Conservation (phyloP, 495 filamentous ascomycete species). For the Lineolata rhizophorae region DNA sequence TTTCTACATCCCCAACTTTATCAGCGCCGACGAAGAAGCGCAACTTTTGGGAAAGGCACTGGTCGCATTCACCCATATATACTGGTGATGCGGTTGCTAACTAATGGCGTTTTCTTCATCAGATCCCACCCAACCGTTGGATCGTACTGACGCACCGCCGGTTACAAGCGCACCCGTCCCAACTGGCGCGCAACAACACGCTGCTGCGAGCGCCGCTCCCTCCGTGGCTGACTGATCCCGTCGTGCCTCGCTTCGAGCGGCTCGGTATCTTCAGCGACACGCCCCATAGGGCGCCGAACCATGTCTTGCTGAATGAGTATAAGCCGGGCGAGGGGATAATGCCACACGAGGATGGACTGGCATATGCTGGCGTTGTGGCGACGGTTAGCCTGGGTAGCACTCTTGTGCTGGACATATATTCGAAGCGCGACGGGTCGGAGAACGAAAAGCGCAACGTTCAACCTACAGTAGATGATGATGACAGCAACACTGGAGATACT, state of each 20-base stretch:
- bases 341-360: constrained; percentile 81
- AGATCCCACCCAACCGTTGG: constrained; percentile 38
- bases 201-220: constrained; percentile 61
- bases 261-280: constrained; percentile 42
- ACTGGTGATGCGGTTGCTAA: too few species aligned
- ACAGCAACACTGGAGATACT: too few species aligned
- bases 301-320: constrained; percentile 90
- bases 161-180: constrained; percentile 74
- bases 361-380: constrained; percentile 72
- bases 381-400: constrained; percentile 67
- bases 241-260: constrained; percentile 41
- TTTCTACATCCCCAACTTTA: constrained; percentile 81
- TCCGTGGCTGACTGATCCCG: constrained; percentile 43
- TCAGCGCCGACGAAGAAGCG: constrained; percentile 52
- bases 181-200: constrained; percentile 46
- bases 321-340: constrained; percentile 75
- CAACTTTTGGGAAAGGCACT: constrained; percentile 37
- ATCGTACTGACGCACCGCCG: constrained; percentile 64
- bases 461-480: too few species aligned
- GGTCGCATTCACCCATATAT: constrained; percentile 26
- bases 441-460: too few species aligned
- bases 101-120: background rate
- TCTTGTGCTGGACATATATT: constrained; percentile 61
- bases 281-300: constrained; percentile 62
- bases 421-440: too few species aligned